Conservation (phyloP, 805 yeast genomes). For the Candida rishiriensis region DNA sequence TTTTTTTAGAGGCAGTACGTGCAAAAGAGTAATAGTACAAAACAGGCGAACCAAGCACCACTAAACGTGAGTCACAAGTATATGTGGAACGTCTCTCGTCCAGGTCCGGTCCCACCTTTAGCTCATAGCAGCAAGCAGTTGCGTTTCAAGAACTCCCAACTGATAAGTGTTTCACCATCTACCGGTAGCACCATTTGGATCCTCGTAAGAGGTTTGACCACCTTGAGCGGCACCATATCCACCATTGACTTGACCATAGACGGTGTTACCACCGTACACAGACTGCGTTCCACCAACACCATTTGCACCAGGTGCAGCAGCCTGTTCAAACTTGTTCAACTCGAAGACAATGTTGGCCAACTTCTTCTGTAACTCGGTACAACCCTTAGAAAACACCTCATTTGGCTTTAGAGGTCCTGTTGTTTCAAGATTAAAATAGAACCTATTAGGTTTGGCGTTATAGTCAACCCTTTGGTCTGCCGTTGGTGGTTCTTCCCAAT, state of each 20-base stretch:
- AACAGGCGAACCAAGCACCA: background rate
- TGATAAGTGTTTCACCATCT: slow-evolving; percentile 23
- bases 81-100: too few species aligned
- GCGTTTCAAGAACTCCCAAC: too few species aligned
- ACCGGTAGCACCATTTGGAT: slow-evolving; percentile 24
- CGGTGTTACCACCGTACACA: slow-evolving; percentile 28
- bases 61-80: background rate
- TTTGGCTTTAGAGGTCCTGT: slow-evolving; percentile 86
- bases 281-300: slow-evolving; percentile 23
- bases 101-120: too few species aligned
- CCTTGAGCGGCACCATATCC: slow-evolving; percentile 13
- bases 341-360: slow-evolving; percentile 83
- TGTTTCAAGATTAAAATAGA: slow-evolving; percentile 87
- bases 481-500: slow-evolving; percentile 93
- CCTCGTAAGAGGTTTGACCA: slow-evolving; percentile 25
- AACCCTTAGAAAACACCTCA: slow-evolving; percentile 82
- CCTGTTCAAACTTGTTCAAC: slow-evolving; percentile 42
- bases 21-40: background rate
- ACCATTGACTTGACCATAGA: slow-evolving; percentile 18
- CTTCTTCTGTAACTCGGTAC: slow-evolving; percentile 81
- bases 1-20: background rate
- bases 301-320: slow-evolving; percentile 23
- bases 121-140: too few species aligned
- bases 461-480: slow-evolving; percentile 85
- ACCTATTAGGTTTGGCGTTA: slow-evolving; percentile 73